Evolutionary conservation across 208 protist genomes (phyloP), one percentile per base, ranked within the genome.

Genomic region (Acanthamoeba lenticulata): DNA sequence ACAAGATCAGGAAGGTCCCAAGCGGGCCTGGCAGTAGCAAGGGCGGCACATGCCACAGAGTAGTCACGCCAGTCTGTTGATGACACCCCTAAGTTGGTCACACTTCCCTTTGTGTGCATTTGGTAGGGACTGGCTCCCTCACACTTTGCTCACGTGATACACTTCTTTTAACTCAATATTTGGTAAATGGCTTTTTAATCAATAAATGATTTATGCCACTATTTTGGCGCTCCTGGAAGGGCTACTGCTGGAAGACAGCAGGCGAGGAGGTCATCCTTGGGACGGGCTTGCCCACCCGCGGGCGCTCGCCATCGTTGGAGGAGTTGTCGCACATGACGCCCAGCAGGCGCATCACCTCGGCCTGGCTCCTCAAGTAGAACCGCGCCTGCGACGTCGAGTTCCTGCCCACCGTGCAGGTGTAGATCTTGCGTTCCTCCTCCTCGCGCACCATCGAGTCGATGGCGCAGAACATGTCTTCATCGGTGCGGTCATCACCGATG

Each of bases 401-500:
- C 42, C 77, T 86, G 65, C 77, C 77, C 7, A 86, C 77, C 5
- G 77, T 86, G 77, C 77, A 86, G 13, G 77, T 86, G 47, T 60
- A 86, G 47, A 86, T 86, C 44, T 29, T 38, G 21, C 13, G 29
- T 9, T 74, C 44, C 77, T 86, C 44, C 21, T 86, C 77, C 47
- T 86, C 77, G 15, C 44, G 5, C 24, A 47, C n/a, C 77, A 86
- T 86, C 7, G 77, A 42, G 77, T 86, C 77, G 29, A 86, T 29
- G 13, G 77, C 77, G 27, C 44, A 47, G n/a, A 86, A 86, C 77
- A 86, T 86, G 36, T 86, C 86, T 62, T 94, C 90, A 36, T 94
- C 90, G 0, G 90, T 94, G 15, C 90, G 90, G 69, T 94, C 90
- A 36, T 94, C 90, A 15, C 90, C 90, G 17, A 85, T 29, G 69